Percentiles rank a stretch among this genome's conserved stretches.
phyloP scores from a whole-genome alignment of 139 green algal genomes.

The Chlamydomonas sp. region DNA sequence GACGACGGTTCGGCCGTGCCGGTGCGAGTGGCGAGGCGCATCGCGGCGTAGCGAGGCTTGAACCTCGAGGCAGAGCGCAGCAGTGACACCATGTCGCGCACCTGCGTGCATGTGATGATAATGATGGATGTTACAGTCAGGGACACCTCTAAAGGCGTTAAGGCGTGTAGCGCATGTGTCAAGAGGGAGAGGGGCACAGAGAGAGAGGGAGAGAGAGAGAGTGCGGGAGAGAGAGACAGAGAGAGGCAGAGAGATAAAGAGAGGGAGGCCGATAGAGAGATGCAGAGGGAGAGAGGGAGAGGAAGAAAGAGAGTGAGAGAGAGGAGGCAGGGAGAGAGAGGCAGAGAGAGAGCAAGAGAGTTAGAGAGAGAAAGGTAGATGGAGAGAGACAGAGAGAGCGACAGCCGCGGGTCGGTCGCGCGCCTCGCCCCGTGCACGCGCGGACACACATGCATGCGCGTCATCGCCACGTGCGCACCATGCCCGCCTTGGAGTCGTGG shows the following conservation, averaged over 20 bases:
- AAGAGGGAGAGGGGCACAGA: background rate
- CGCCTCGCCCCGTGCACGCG: background rate
- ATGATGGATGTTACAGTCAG: background rate
- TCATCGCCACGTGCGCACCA: slow-evolving; percentile 6
- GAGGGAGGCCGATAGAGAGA: background rate
- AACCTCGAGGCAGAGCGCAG: slow-evolving; percentile 32
- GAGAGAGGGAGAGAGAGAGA: background rate
- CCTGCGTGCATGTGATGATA: slow-evolving; percentile 7
- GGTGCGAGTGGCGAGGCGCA: slow-evolving; percentile 16
- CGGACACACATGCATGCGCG: background rate
- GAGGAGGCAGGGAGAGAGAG: background rate
- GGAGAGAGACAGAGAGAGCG: background rate
- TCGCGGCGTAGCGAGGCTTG: slow-evolving; percentile 29
- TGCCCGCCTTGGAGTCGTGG: slow-evolving; percentile 33
- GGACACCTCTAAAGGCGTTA: too few relatives aligned
- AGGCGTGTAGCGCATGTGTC: background rate
- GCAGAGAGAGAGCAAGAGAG: background rate
- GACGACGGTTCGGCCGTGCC: background rate
- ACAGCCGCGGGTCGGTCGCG: background rate
- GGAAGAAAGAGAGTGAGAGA: background rate
- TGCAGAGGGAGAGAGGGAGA: background rate
- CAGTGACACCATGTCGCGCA: slow-evolving; percentile 33
- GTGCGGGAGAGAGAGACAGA: background rate
- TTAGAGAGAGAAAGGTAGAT: background rate
- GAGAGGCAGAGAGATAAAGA: background rate